Evolutionary conservation across 2,329 filamentous ascomycete genomes (phyloP).

Genomic region (Penicillium corylophilum): DNA sequence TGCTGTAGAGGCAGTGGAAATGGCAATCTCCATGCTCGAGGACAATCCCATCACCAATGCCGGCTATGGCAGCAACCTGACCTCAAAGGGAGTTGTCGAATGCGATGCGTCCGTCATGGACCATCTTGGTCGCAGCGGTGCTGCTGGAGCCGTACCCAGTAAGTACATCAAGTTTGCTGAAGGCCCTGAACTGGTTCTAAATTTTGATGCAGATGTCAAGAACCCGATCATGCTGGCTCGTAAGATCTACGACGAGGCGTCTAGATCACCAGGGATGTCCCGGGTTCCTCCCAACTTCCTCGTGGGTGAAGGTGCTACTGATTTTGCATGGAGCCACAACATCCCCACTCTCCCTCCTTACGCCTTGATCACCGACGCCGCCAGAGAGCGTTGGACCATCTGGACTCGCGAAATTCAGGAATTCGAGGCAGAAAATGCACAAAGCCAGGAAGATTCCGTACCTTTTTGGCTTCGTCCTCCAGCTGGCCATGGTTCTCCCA

Average conservation of each 20-base stretch:
- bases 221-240: constrained; percentile 91
- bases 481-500: constrained; percentile 20
- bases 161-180: constrained; percentile 36
- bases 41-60: constrained; percentile 96
- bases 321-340: constrained; percentile 80
- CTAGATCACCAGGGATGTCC: constrained; percentile 73
- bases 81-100: constrained; percentile 86
- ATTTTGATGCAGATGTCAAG: constrained; percentile 56
- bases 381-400: constrained; percentile 72
- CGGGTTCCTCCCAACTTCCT: constrained; percentile 91
- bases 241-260: constrained; percentile 74
- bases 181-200: constrained; percentile 2
- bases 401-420: constrained; percentile 60
- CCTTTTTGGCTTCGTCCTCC: constrained; percentile 21
- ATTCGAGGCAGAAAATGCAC: constrained; percentile 51
- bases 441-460: constrained; percentile 46
- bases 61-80: constrained; percentile 91
- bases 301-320: constrained; percentile 77
- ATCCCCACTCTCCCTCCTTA: constrained; percentile 73
- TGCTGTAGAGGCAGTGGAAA: constrained; percentile 85
- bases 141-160: constrained; percentile 89
- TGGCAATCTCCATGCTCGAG: constrained; percentile 82
- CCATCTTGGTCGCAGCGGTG: constrained; percentile 85
- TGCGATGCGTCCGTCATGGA: constrained; percentile 94
- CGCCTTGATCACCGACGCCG: constrained; percentile 73